Conservation (phyloP, 495 filamentous ascomycete species). For the Annulohypoxylon maeteangense region DNA sequence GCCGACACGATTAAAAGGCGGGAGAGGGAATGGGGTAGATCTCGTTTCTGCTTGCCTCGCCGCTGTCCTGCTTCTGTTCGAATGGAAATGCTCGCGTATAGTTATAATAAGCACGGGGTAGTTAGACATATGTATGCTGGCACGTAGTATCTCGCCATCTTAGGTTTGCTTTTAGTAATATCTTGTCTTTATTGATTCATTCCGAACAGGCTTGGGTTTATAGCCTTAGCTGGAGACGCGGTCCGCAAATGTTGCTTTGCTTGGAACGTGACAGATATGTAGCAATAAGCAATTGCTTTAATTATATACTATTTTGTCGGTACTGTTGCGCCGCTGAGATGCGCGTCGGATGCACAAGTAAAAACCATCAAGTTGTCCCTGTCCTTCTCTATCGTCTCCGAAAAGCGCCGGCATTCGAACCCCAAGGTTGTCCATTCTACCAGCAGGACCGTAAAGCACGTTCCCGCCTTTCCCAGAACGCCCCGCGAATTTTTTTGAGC, state of each 20-base stretch:
- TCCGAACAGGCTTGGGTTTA: not conserved
- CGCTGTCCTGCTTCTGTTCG: too few species aligned
- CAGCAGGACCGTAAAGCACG: slow-evolving; percentile 20
- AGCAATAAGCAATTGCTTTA: slow-evolving; percentile 12
- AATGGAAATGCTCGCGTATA: too few species aligned
- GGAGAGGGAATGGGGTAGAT: not conserved
- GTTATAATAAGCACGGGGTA: not conserved
- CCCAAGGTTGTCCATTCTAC: slow-evolving; percentile 34
- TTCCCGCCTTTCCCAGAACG: slow-evolving; percentile 33
- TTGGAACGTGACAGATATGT: not conserved
- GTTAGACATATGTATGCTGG: not conserved
- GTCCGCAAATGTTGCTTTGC: not conserved
- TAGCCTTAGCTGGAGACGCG: not conserved
- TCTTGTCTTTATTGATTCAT: not conserved
- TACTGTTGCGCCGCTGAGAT: slow-evolving; percentile 10
- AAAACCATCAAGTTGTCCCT: slow-evolving; percentile 6
- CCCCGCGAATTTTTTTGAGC: slow-evolving; percentile 35
- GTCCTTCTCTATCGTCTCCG: slow-evolving; percentile 23
- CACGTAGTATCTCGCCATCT: not conserved
- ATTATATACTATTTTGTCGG: slow-evolving; percentile 33
- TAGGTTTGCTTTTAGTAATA: not conserved
- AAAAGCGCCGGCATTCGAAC: slow-evolving; percentile 20
- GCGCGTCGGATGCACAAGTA: slow-evolving; percentile 14
- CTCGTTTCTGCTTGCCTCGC: too few species aligned
- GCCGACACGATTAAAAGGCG: not conserved